phyloP scores from a whole-genome alignment of 1,284 basidiomycete species.

The Ganoderma sinense region DNA sequence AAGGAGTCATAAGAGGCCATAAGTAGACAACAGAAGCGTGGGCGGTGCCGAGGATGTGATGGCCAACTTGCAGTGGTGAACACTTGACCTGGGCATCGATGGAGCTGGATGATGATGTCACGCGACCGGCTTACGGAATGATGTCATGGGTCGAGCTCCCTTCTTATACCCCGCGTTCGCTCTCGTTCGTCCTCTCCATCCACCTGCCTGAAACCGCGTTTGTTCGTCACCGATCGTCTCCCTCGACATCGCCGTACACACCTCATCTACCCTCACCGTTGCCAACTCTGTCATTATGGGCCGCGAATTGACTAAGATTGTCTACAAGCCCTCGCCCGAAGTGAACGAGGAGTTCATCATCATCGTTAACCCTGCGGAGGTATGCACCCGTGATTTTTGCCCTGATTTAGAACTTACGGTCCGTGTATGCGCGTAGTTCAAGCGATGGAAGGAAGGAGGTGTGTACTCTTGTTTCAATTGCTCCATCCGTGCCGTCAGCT shows the following conservation, averaged over 20 bases:
- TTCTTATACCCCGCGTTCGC: slow-evolving; percentile 24
- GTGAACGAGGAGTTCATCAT: slow-evolving; percentile 75
- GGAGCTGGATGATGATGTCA: slow-evolving; percentile 34
- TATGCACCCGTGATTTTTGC: slow-evolving; percentile 40
- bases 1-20: background rate
- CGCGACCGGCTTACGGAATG: slow-evolving; percentile 23
- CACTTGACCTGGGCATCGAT: slow-evolving; percentile 19
- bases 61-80: slow-evolving; percentile 17
- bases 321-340: slow-evolving; percentile 78
- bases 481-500: slow-evolving; percentile 27
- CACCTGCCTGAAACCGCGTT: slow-evolving; percentile 10
- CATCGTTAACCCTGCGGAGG: slow-evolving; percentile 74
- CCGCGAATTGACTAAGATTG: slow-evolving; percentile 66
- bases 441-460: slow-evolving; percentile 84
- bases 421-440: slow-evolving; percentile 54
- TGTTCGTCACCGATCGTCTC: slow-evolving; percentile 5
- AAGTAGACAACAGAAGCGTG: background rate
- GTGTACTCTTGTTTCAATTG: slow-evolving; percentile 32
- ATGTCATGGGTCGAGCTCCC: slow-evolving; percentile 24
- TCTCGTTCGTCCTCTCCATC: background rate
- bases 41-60: background rate
- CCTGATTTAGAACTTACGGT: slow-evolving; percentile 14
- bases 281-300: slow-evolving; percentile 22
- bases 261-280: slow-evolving; percentile 11
- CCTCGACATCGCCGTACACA: background rate